Evolutionary conservation across 1,284 basidiomycete genomes (phyloP).

Genomic region (Entoloma clypeatum): DNA sequence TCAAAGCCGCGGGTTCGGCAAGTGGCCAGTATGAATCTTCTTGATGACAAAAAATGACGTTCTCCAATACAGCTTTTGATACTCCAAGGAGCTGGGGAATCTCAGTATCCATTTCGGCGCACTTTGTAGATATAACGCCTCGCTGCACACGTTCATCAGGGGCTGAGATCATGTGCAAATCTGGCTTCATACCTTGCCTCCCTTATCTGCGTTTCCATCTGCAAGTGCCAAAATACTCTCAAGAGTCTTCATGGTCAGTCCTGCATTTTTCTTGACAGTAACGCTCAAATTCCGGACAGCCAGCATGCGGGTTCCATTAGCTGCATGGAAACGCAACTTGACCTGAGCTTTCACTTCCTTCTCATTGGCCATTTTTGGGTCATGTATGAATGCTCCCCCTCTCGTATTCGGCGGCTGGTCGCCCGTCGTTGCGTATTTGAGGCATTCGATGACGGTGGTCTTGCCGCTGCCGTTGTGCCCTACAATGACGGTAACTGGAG

Average conservation of each 20-base stretch:
- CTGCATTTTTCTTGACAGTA: conserved; percentile 84
- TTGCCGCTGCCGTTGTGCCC: conserved; percentile 99
- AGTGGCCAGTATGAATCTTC: conserved; percentile 99
- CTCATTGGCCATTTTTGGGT: conserved; percentile 98
- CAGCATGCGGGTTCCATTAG: conserved; percentile 87
- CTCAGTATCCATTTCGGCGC: conserved; percentile 93
- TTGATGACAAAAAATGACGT: conserved; percentile 99
- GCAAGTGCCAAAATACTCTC: conserved; percentile 86
- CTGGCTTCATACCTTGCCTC: conserved; percentile 61
- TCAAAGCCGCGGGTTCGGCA: conserved; percentile 84
- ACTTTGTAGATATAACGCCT: conserved; percentile 90
- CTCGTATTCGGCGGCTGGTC: conserved; percentile 98
- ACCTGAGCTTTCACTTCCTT: conserved; percentile 99
- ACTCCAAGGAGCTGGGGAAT: conserved; percentile 94
- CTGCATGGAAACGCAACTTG: conserved; percentile 88
- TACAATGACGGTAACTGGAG: conserved; percentile 97
- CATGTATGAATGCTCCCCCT: conserved; percentile 96
- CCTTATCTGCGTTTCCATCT: conserved; percentile 63
- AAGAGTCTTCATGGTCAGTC: conserved; percentile 95
- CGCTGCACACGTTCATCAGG: conserved; percentile 46
- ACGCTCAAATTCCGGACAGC: conserved; percentile 92
- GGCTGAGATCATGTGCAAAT: conserved; percentile 1
- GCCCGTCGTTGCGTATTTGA: conserved; percentile 98
- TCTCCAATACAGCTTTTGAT: conserved; percentile 94
- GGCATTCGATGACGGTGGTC: conserved; percentile 98